Percentiles rank a stretch among this genome's conserved stretches.
Conservation (phyloP, 768 basidiomycete species). For the Porphyrellus cyaneotinctus region DNA sequence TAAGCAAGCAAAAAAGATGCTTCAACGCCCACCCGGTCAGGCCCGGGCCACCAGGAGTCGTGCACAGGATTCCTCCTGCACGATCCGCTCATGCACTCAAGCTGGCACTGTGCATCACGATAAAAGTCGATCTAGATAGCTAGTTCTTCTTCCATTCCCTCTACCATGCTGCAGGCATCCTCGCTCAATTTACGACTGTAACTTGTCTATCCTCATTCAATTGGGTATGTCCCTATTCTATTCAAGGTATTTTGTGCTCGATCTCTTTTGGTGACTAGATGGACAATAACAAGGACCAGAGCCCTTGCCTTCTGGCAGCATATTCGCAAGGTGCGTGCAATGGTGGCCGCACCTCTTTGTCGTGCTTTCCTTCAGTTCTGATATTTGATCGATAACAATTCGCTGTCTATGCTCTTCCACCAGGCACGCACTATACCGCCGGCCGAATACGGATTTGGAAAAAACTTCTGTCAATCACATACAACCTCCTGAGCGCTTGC, state of each 20-base stretch:
- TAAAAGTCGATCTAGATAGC: no score
- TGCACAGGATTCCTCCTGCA: no score
- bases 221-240: neutral
- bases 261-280: neutral
- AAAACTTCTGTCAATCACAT: no score
- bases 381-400: neutral
- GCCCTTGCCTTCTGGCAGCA: neutral
- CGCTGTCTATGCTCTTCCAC: neutral
- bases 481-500: slow-evolving; percentile 55
- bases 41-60: no score
- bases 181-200: neutral
- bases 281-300: neutral
- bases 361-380: neutral
- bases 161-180: neutral
- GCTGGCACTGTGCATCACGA: no score
- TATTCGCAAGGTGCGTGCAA: neutral
- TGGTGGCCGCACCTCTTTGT: neutral
- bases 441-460: no score
- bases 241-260: neutral
- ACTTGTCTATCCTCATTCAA: neutral
- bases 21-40: no score
- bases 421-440: neutral
- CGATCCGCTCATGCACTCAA: no score
- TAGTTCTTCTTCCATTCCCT: no score
- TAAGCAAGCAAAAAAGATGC: no score